A percentile compares a stretch with the other conserved stretches of the same genome.
Evolutionary conservation across 2,329 filamentous ascomycete species (phyloP).

Genomic region (Trichoderma sp.): DNA sequence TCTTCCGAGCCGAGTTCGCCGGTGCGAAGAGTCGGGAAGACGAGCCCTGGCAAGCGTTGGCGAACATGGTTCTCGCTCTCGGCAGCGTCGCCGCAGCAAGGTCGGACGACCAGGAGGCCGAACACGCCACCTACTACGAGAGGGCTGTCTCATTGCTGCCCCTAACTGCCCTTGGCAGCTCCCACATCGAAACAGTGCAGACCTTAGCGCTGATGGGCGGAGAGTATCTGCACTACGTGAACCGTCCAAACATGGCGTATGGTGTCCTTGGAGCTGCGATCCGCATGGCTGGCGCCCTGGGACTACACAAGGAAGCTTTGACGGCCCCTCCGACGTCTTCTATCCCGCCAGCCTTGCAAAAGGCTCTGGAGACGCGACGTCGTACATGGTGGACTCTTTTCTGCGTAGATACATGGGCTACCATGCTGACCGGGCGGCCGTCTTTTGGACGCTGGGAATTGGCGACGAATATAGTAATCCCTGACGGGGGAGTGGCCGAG

Average conservation of each 20-base stretch:
- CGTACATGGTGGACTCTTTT: constrained; percentile 71
- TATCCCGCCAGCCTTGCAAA: constrained; percentile 11
- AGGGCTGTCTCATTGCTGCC: constrained; percentile 53
- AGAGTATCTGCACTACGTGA: constrained; percentile 75
- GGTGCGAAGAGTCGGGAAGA: constrained; percentile 46
- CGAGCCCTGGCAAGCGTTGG: constrained; percentile 56
- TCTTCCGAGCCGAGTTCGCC: constrained; percentile 56
- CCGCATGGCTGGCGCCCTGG: constrained; percentile 69
- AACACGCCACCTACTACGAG: constrained; percentile 56
- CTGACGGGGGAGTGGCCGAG: too few relatives aligned
- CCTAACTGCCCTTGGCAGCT: constrained; percentile 54
- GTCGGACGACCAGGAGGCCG: constrained; percentile 38
- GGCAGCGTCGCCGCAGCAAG: constrained; percentile 58
- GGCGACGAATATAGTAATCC: too few relatives aligned
- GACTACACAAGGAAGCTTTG: constrained; percentile 61
- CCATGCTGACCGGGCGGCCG: constrained; percentile 68
- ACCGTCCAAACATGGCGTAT: constrained; percentile 73
- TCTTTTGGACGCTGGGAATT: constrained; percentile 62
- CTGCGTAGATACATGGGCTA: constrained; percentile 71
- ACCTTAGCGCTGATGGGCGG: constrained; percentile 69
- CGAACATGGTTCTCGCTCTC: constrained; percentile 62
- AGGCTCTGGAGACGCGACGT: background rate
- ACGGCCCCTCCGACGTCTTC: too few relatives aligned
- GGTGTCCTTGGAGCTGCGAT: constrained; percentile 68
- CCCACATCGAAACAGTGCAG: constrained; percentile 70